Evolutionary conservation across 78 protist genomes (phyloP), one percentile per base, ranked within the genome.

Genomic region (Diacronema lutheri): DNA sequence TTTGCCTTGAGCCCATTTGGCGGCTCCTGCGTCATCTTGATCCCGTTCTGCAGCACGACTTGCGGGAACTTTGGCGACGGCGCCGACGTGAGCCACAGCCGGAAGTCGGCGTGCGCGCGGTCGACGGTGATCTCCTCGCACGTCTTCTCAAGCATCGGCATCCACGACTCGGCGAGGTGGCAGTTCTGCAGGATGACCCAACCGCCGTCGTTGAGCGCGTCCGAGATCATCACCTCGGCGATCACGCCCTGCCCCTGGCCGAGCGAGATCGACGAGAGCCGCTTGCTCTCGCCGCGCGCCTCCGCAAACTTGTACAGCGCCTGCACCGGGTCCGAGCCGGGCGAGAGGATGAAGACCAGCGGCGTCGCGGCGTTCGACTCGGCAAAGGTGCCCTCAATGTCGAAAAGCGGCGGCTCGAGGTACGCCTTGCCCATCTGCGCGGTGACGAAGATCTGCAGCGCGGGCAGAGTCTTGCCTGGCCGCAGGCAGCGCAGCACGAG

Each of bases 21-120:
- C n/a, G 97, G 95, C 86, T 96, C 98, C 88, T 90, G 92, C 57
- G 95, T 92, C 88, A 96, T 85, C 86, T 96, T 96, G 88, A 96
- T 88, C 14, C 94, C 87, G 78, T 89, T 85, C 87, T 96, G 97
- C 77, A 96, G 90, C n/a, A 96, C 84, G 35, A 90, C 21, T 35
- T 87, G 90, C 3, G 98, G 98, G 91, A 87, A 92, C 14, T 1
- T 25, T 25, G 57, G 5, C 41, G 86, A 37, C 46, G 95, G 95
- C 86, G 79, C 84, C 46, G 94, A 87, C 21, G 96, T 96, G 87
- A 96, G 92, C 96, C 96, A 96, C 61, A 96, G 71, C 13, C 98
- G 85, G 91, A 93, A 96, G 81, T 94, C 96, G 13, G 57, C n/a
- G 82, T 90, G 85, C 40, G 92, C 91, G 35, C 65, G 13, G 61